Evolutionary conservation across 176 grass and related monocot genomes (phyloP).

Genomic region (Musa schizocarpa): DNA sequence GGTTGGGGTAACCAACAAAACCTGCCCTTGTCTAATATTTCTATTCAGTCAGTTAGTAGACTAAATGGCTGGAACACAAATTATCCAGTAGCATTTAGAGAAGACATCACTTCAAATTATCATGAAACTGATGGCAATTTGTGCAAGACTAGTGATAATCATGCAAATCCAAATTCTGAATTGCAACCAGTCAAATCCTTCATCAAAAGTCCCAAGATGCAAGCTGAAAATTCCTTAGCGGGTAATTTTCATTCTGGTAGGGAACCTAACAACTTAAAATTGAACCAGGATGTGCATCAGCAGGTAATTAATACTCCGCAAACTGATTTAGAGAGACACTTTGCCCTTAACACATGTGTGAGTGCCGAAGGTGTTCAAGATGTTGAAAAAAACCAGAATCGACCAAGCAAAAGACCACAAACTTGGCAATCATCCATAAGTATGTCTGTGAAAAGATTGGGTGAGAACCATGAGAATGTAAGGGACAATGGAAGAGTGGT

Average conservation of each 20-base stretch:
- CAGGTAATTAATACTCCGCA: neutral
- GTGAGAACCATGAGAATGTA: neutral
- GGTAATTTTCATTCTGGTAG: constrained; percentile 6
- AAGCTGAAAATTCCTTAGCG: neutral
- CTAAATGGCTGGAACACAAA: constrained; percentile 9
- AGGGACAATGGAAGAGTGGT: neutral
- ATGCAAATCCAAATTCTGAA: neutral
- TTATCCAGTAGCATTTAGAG: neutral
- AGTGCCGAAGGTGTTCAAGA: neutral
- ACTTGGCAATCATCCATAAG: neutral
- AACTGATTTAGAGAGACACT: neutral
- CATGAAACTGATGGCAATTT: constrained; percentile 4
- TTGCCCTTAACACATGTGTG: neutral
- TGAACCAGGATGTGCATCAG: constrained; percentile 8
- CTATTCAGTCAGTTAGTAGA: constrained; percentile 4
- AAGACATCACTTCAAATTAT: constrained; percentile 3
- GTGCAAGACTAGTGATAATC: neutral
- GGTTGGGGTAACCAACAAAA: constrained; percentile 11
- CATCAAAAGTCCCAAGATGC: neutral
- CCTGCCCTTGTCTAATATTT: neutral
- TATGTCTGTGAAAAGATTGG: neutral
- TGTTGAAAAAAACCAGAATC: constrained; percentile 10
- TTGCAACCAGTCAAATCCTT: neutral
- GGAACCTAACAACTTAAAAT: constrained; percentile 5
- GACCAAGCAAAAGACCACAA: neutral